Evolutionary conservation across 2,329 filamentous ascomycete genomes (phyloP).

Genomic region (Xylaria sp.): DNA sequence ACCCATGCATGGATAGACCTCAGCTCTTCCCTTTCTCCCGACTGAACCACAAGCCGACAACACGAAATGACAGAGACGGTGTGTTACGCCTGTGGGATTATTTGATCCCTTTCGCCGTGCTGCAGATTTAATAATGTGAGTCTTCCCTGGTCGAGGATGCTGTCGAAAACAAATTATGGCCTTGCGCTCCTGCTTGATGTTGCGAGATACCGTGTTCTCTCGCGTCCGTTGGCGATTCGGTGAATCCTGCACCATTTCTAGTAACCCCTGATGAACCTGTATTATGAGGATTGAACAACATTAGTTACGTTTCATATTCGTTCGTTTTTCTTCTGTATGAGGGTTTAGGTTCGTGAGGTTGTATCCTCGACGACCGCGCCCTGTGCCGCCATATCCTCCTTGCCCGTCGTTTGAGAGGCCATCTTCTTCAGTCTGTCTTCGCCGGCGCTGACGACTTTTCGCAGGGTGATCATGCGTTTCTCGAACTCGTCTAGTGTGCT

Average conservation of each 20-base stretch:
- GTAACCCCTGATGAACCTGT: background rate
- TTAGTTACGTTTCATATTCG: background rate
- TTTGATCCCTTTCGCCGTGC: background rate
- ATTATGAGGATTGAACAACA: background rate
- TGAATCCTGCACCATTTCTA: conserved; percentile 9
- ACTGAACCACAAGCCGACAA: background rate
- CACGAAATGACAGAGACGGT: background rate
- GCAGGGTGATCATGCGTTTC: conserved; percentile 65
- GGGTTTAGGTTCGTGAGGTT: background rate
- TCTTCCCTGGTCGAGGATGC: background rate
- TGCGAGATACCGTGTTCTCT: background rate
- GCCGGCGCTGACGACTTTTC: conserved; percentile 64
- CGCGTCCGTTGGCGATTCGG: conserved; percentile 1
- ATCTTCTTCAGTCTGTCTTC: conserved; percentile 56
- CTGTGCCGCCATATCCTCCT: conserved; percentile 16
- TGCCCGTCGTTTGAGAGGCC: conserved; percentile 37
- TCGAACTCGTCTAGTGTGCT: conserved; percentile 68
- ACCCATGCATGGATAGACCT: background rate
- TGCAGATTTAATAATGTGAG: background rate
- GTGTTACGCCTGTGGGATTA: background rate
- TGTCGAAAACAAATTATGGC: conserved; percentile 7
- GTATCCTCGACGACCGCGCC: conserved; percentile 10
- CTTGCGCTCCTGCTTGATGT: conserved; percentile 9
- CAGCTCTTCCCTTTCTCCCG: background rate
- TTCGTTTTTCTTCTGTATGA: background rate